phyloP scores from a whole-genome alignment of 129 eudicot genomes.

The Rutidosis leptorrhynchoides region DNA sequence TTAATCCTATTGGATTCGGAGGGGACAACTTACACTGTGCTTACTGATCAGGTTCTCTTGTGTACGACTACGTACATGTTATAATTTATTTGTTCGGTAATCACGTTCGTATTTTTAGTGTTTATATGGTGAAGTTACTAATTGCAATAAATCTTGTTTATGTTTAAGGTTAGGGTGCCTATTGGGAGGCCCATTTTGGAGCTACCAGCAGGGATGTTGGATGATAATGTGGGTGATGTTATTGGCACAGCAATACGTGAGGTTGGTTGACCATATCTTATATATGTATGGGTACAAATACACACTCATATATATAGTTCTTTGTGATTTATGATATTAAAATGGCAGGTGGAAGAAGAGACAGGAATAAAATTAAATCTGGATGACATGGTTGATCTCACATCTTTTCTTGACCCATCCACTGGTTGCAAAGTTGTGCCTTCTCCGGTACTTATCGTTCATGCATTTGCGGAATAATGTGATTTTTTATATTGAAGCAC shows the following conservation, averaged over 20 bases:
- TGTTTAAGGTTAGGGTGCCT: constrained; percentile 94
- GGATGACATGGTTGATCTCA: constrained; percentile 80
- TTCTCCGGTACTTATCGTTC: constrained; percentile 52
- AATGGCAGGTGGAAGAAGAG: constrained; percentile 83
- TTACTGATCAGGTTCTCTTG: constrained; percentile 78
- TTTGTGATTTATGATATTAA: constrained; percentile 17
- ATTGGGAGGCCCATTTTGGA: constrained; percentile 86
- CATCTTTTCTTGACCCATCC: constrained; percentile 75
- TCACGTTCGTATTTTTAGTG: neutral
- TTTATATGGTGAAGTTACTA: neutral
- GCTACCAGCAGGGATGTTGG: constrained; percentile 99
- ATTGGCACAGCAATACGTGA: constrained; percentile 95
- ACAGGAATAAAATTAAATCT: constrained; percentile 70
- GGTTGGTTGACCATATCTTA: constrained; percentile 36
- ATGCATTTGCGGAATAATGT: neutral
- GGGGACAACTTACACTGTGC: constrained; percentile 88
- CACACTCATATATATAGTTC: neutral
- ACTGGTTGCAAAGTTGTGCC: constrained; percentile 81
- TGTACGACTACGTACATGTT: too few species aligned
- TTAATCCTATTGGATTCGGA: constrained; percentile 81
- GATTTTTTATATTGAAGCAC: neutral
- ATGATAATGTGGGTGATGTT: constrained; percentile 76
- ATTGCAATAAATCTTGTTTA: constrained; percentile 3
- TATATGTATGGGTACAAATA: neutral
- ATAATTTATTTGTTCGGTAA: neutral